Percentiles rank a stretch among this genome's conserved stretches.
These are phyloP conservation scores for Kentomonas sorsogonicus DNA, from an alignment of 208 protist species.

Conservation along the genomic window DNA sequence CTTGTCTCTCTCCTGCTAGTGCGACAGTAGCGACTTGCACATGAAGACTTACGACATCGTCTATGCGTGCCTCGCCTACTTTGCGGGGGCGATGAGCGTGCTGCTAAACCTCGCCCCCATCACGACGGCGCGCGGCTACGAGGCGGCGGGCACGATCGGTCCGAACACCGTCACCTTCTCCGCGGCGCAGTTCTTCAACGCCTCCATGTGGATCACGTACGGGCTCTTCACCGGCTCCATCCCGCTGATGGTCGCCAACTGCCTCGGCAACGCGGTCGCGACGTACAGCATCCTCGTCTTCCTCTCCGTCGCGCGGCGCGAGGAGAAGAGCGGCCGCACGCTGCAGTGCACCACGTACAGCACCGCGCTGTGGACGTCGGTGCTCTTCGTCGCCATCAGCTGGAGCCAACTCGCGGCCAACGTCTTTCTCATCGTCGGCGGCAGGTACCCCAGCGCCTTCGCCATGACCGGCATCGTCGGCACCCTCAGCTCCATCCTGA, in stretches of 20 bases:
- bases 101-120: slow-evolving; percentile 9
- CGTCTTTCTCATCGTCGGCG: neutral
- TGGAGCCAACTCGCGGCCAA: slow-evolving; percentile 4
- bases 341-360: slow-evolving; percentile 15
- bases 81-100: neutral
- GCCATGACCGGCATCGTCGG: slow-evolving; percentile 14
- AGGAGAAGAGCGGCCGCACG: slow-evolving; percentile 13
- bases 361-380: slow-evolving; percentile 10
- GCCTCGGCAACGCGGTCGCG: slow-evolving; percentile 17
- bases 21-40: neutral
- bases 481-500: slow-evolving; percentile 13
- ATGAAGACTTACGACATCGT: neutral
- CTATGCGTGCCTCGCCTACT: slow-evolving; percentile 4
- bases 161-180: slow-evolving; percentile 16
- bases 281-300: slow-evolving; percentile 19
- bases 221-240: slow-evolving; percentile 13
- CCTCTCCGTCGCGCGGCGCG: slow-evolving; percentile 13
- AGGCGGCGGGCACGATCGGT: slow-evolving; percentile 7
- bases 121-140: slow-evolving; percentile 11
- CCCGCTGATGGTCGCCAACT: slow-evolving; percentile 9
- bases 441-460: neutral
- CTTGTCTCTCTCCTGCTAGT: neutral
- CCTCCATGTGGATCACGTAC: slow-evolving; percentile 16
- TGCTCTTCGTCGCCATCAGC: slow-evolving; percentile 1
- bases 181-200: slow-evolving; percentile 14